phyloP scores from a whole-genome alignment of 208 protist species.

The Leishmania guyanensis region DNA sequence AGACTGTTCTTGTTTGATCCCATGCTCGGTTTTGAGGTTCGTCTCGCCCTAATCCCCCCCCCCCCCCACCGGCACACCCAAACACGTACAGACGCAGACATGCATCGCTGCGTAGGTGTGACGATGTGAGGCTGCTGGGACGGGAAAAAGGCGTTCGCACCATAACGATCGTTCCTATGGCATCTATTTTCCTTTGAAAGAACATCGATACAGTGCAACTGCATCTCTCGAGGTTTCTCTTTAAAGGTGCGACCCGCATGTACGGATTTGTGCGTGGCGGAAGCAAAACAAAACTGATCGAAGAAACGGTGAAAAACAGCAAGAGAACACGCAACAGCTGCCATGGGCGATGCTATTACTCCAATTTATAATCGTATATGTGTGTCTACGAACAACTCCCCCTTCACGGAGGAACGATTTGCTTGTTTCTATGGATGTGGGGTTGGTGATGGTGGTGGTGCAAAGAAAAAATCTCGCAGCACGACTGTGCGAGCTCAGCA shows the following conservation, averaged over 20 bases:
- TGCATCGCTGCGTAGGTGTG: neutral
- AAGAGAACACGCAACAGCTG: neutral
- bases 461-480: neutral
- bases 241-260: neutral
- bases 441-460: neutral
- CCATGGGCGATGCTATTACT: neutral
- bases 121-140: neutral
- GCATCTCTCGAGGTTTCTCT: neutral
- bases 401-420: neutral
- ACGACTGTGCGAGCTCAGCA: neutral
- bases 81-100: neutral
- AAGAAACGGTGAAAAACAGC: slow-evolving; percentile 21
- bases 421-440: slow-evolving; percentile 8
- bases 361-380: neutral
- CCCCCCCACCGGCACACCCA: neutral
- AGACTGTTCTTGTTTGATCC: neutral
- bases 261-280: neutral
- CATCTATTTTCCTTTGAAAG: neutral
- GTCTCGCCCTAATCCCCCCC: neutral
- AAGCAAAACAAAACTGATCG: slow-evolving; percentile 13
- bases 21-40: neutral
- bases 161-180: neutral
- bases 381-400: neutral
- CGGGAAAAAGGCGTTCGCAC: neutral
- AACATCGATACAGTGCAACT: neutral